A percentile compares a stretch with the other conserved stretches of the same genome.
phyloP scores from a whole-genome alignment of 192 early-diverging fungal genomes.

The Gamsiella multidivaricata region DNA sequence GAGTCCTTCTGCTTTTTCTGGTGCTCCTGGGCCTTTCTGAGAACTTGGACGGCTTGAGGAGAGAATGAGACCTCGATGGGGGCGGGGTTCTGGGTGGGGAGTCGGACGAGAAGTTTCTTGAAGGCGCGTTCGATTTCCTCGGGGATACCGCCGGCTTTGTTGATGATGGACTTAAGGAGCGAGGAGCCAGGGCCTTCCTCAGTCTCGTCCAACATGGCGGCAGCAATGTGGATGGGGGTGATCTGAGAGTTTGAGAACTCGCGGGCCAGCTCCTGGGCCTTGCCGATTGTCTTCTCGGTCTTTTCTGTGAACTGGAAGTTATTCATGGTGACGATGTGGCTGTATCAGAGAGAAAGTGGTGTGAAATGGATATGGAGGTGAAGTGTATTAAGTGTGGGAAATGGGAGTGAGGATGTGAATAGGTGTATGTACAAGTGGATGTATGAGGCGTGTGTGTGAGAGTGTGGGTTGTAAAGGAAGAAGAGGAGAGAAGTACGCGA shows the following conservation, averaged over 20 bases:
- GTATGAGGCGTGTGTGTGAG: background rate
- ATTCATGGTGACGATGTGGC: conserved; percentile 52
- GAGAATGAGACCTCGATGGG: conserved; percentile 79
- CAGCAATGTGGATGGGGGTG: conserved; percentile 84
- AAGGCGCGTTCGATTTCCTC: conserved; percentile 78
- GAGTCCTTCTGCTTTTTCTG: conserved; percentile 91
- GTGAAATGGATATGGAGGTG: background rate
- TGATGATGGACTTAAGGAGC: conserved; percentile 80
- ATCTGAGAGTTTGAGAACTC: conserved; percentile 83
- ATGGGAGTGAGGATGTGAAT: background rate
- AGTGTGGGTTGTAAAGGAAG: background rate
- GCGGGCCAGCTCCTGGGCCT: conserved; percentile 73
- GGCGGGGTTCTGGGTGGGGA: conserved; percentile 88
- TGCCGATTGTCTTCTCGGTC: conserved; percentile 73
- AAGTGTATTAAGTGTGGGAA: background rate
- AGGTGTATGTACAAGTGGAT: background rate
- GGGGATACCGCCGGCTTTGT: conserved; percentile 88
- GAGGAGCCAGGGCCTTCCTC: conserved; percentile 80
- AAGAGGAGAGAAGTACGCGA: background rate
- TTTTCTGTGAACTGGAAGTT: conserved; percentile 89
- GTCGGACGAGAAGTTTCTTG: conserved; percentile 80
- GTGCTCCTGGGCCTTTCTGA: conserved; percentile 82
- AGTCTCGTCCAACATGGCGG: conserved; percentile 82
- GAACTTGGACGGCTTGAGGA: conserved; percentile 67
- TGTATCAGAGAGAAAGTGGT: background rate